Evolutionary conservation across 164 flowering plant genomes (phyloP).

Genomic region (Umbilicus rupestris): DNA sequence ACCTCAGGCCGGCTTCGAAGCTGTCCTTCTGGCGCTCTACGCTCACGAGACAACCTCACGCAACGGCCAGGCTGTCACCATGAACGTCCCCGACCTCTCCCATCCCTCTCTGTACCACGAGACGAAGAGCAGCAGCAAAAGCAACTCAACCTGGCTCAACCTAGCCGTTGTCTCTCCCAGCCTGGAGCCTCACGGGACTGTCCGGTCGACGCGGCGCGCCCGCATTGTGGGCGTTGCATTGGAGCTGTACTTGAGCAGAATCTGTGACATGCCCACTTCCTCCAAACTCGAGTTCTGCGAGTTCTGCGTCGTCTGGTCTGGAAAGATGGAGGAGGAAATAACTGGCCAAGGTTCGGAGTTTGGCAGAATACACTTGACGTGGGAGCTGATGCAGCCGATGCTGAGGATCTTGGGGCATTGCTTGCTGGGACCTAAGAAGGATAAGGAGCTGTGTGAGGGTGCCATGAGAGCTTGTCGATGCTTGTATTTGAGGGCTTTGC

Average conservation of each 20-base stretch:
- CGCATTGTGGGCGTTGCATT: conserved; percentile 77
- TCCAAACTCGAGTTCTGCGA: conserved; percentile 80
- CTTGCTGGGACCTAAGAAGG: conserved; percentile 34
- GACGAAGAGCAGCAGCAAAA: conserved; percentile 17
- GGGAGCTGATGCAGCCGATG: conserved; percentile 79
- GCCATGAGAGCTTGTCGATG: conserved; percentile 41
- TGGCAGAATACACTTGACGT: conserved; percentile 59
- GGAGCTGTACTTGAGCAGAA: conserved; percentile 54
- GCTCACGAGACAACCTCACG: conserved; percentile 61
- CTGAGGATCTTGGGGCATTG: conserved; percentile 84
- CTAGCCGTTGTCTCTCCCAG: conserved; percentile 58
- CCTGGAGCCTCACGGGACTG: conserved; percentile 72
- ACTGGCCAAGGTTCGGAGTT: background rate
- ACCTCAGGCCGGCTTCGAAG: conserved; percentile 77
- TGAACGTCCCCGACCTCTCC: conserved; percentile 55
- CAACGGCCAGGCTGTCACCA: conserved; percentile 45
- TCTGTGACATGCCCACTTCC: conserved; percentile 40
- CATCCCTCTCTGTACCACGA: conserved; percentile 75
- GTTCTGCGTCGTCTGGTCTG: conserved; percentile 60
- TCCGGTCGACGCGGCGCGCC: conserved; percentile 64
- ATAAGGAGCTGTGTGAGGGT: conserved; percentile 34
- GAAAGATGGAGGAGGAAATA: conserved; percentile 19
- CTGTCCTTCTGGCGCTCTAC: conserved; percentile 65
- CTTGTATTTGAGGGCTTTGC: conserved; percentile 53
- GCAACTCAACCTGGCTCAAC: conserved; percentile 35